These are phyloP conservation scores for Sherardia arvensis DNA, from an alignment of 257 asterid species.

Conservation along the genomic window DNA sequence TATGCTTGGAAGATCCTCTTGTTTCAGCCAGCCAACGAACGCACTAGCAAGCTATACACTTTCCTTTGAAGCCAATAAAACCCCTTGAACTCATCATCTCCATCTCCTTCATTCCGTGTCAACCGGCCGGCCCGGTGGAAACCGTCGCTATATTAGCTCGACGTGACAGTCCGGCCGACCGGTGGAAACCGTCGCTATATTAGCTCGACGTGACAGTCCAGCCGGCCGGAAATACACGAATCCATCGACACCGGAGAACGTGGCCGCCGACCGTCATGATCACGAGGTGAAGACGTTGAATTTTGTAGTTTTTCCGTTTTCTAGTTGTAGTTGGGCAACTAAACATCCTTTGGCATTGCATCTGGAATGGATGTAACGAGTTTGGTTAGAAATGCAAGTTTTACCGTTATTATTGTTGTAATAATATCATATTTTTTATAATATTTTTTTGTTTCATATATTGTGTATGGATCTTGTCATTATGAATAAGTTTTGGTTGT, in stretches of 20 bases:
- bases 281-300: not conserved
- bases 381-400: not conserved
- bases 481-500: not conserved
- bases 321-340: conserved; percentile 38
- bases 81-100: not conserved
- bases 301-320: not conserved
- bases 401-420: not conserved
- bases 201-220: not conserved
- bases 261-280: not conserved
- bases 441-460: no score
- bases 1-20: conserved; percentile 45
- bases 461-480: not conserved
- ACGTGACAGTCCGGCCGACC: not conserved
- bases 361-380: conserved; percentile 5
- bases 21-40: conserved; percentile 13
- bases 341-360: conserved; percentile 51
- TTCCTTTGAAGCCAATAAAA: conserved; percentile 11
- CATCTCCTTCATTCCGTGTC: not conserved
- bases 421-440: no score
- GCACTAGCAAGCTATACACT: not conserved
- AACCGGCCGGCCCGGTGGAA: not conserved
- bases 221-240: not conserved
- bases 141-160: not conserved
- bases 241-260: not conserved
- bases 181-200: not conserved